A percentile compares a stretch with the other conserved stretches of the same genome.
Conservation (phyloP, 495 filamentous ascomycete species). For the Aspergillus avenaceus region DNA sequence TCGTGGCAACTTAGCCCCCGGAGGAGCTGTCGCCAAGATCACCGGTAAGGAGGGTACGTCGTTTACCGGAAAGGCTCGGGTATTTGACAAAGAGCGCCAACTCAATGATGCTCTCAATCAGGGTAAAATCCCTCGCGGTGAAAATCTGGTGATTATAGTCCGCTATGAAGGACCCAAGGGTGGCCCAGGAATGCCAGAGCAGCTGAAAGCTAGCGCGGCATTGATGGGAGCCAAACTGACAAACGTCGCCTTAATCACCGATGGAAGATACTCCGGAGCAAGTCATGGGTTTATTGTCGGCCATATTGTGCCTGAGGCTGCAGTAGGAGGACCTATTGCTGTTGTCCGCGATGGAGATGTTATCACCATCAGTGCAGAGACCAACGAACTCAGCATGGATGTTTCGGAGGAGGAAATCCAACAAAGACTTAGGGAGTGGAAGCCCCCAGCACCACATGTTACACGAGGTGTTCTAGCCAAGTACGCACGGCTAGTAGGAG, state of each 20-base stretch:
- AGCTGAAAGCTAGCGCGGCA: slow-evolving; percentile 81
- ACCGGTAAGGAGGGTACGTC: slow-evolving; percentile 88
- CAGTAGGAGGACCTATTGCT: slow-evolving; percentile 76
- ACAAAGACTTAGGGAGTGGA: slow-evolving; percentile 66
- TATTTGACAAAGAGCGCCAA: slow-evolving; percentile 86
- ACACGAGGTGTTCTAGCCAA: slow-evolving; percentile 87
- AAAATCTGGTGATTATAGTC: slow-evolving; percentile 89
- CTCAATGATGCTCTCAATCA: slow-evolving; percentile 72
- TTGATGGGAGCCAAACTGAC: slow-evolving; percentile 88
- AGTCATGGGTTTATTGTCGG: slow-evolving; percentile 95
- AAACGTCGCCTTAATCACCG: slow-evolving; percentile 90
- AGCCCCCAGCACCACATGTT: slow-evolving; percentile 65
- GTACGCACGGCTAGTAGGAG: slow-evolving; percentile 72
- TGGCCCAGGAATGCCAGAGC: slow-evolving; percentile 98
- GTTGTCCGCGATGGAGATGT: slow-evolving; percentile 77
- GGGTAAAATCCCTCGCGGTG: slow-evolving; percentile 66
- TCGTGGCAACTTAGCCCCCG: slow-evolving; percentile 84
- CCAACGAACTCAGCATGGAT: slow-evolving; percentile 70
- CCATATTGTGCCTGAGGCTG: slow-evolving; percentile 90
- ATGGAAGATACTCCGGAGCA: slow-evolving; percentile 87
- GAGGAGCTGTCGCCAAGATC: slow-evolving; percentile 94
- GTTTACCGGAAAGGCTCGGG: slow-evolving; percentile 78
- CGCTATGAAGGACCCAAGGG: slow-evolving; percentile 95
- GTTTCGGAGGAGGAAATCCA: slow-evolving; percentile 72
- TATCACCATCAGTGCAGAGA: slow-evolving; percentile 81